Conservation (phyloP, 2,329 filamentous ascomycete species). For the Talaromyces rugulosus region DNA sequence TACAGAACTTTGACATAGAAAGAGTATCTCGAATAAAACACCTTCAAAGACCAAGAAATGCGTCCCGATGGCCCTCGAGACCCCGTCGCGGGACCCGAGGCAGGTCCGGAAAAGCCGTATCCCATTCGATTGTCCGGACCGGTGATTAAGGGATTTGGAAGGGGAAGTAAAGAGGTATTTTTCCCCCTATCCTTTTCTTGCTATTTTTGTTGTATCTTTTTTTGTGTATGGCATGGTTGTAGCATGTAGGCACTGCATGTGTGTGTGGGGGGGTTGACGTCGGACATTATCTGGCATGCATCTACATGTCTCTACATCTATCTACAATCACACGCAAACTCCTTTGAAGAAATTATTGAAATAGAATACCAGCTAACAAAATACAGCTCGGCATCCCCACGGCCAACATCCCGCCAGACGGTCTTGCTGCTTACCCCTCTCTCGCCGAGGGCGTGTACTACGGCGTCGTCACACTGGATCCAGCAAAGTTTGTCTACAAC, state of each 20-base stretch:
- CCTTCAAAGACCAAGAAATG: slow-evolving; percentile 27
- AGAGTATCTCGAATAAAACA: neutral
- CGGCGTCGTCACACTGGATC: slow-evolving; percentile 75
- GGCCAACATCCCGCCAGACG: slow-evolving; percentile 72
- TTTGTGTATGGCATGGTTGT: neutral
- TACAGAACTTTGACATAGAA: neutral
- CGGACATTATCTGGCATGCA: neutral
- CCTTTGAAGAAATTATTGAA: neutral
- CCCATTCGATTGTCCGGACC: slow-evolving; percentile 79
- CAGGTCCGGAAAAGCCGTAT: slow-evolving; percentile 72
- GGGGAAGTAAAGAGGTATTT: slow-evolving; percentile 80
- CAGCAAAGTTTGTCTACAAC: slow-evolving; percentile 26
- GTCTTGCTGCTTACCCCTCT: slow-evolving; percentile 59
- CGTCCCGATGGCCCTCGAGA: slow-evolving; percentile 56
- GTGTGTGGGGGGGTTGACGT: neutral
- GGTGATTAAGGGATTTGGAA: slow-evolving; percentile 88
- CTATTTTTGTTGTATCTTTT: neutral
- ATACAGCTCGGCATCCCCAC: slow-evolving; percentile 86
- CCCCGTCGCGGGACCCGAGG: slow-evolving; percentile 66
- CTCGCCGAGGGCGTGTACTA: slow-evolving; percentile 85
- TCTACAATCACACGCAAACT: neutral
- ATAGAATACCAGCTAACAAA: neutral
- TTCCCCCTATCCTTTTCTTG: slow-evolving; percentile 5
- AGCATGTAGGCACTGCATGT: neutral
- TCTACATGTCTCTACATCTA: neutral